These are phyloP conservation scores for Talaromyces sp. DNA, from an alignment of 2,329 filamentous ascomycete genomes.

Conservation along the genomic window DNA sequence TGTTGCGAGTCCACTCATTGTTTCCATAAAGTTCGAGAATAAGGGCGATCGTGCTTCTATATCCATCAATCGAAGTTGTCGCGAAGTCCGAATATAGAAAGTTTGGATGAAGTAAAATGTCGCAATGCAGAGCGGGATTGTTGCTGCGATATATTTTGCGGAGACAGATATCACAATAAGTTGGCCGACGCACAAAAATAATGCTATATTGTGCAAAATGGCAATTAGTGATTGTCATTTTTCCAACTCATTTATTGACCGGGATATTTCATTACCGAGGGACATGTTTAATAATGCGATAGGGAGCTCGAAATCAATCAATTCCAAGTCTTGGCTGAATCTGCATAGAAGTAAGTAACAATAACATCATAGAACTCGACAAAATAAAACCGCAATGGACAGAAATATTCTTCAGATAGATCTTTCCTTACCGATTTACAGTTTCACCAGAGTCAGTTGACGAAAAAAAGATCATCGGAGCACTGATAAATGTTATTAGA, in stretches of 20 bases:
- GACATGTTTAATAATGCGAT: slow-evolving; percentile 15
- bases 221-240: neutral
- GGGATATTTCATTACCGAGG: neutral
- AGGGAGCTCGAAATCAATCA: slow-evolving; percentile 42
- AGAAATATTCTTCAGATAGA: neutral
- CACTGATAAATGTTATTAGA: neutral
- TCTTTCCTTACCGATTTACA: neutral
- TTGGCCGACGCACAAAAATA: slow-evolving; percentile 39
- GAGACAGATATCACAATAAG: slow-evolving; percentile 45
- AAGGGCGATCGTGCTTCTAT: slow-evolving; percentile 58
- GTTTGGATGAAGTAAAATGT: slow-evolving; percentile 50
- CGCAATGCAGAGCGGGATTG: slow-evolving; percentile 46
- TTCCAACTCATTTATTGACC: neutral
- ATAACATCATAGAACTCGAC: neutral
- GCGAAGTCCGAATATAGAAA: slow-evolving; percentile 57
- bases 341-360: slow-evolving; percentile 17
- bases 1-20: slow-evolving; percentile 60
- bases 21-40: slow-evolving; percentile 55
- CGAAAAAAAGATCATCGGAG: neutral
- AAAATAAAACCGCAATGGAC: too few relatives aligned
- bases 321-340: slow-evolving; percentile 40
- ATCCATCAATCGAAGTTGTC: slow-evolving; percentile 57
- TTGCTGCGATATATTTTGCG: slow-evolving; percentile 45
- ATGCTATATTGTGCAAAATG: slow-evolving; percentile 4
- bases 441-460: neutral